phyloP scores from a whole-genome alignment of 1,139 yeast genomes.

The Candida sojae region DNA sequence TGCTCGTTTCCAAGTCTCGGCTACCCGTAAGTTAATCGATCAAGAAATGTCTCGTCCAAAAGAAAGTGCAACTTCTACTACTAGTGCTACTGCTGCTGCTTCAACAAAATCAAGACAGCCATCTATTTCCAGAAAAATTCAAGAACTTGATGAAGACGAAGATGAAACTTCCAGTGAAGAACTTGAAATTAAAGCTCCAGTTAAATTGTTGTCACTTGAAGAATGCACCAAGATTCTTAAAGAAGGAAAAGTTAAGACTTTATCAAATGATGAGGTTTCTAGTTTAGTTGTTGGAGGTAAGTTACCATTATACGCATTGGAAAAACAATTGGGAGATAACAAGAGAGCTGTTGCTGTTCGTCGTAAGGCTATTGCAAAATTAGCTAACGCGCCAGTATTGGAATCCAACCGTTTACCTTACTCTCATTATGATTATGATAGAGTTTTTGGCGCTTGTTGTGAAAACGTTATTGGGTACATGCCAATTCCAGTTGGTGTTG shows the following conservation, averaged over 20 bases:
- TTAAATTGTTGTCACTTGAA: slow-evolving; percentile 47
- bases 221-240: slow-evolving; percentile 65
- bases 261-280: slow-evolving; percentile 73
- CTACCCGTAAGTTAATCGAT: slow-evolving; percentile 46
- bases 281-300: slow-evolving; percentile 73
- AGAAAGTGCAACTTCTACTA: slow-evolving; percentile 1
- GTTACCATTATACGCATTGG: slow-evolving; percentile 90
- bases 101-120: slow-evolving; percentile 4
- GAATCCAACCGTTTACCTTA: slow-evolving; percentile 76
- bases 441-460: slow-evolving; percentile 98
- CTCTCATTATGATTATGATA: slow-evolving; percentile 82
- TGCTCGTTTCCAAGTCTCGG: slow-evolving; percentile 57
- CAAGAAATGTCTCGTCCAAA: slow-evolving; percentile 38
- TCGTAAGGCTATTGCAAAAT: slow-evolving; percentile 82
- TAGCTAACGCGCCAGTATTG: slow-evolving; percentile 81
- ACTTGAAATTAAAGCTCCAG: slow-evolving; percentile 26
- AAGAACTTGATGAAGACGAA: slow-evolving; percentile 9
- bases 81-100: background rate
- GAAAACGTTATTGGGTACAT: slow-evolving; percentile 96
- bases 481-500: slow-evolving; percentile 97
- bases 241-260: slow-evolving; percentile 67
- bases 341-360: slow-evolving; percentile 92
- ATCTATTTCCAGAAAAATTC: background rate
- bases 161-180: slow-evolving; percentile 18
- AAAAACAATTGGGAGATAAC: slow-evolving; percentile 83